Evolutionary conservation across 1,284 basidiomycete species (phyloP).

Genomic region (Melampsora abietis-canadensis): DNA sequence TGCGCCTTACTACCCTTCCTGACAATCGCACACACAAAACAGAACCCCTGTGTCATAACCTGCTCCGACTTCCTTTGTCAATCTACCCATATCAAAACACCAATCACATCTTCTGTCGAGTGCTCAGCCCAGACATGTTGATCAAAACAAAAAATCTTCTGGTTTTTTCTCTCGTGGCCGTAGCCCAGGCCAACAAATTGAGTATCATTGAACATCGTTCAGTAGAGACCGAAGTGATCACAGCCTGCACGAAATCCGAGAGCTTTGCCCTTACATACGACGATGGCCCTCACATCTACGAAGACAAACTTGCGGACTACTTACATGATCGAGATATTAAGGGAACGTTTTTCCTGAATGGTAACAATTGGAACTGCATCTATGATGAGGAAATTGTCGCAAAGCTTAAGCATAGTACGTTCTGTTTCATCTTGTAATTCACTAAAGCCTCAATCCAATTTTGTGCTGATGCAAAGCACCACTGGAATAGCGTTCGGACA

Average conservation of each 20-base stretch:
- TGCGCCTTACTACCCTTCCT: no score
- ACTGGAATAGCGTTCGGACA: slow-evolving; percentile 17
- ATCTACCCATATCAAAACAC: no score
- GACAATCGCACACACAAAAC: no score
- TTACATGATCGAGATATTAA: slow-evolving; percentile 6
- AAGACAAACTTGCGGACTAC: slow-evolving; percentile 25
- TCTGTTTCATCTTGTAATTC: background rate
- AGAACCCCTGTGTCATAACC: no score
- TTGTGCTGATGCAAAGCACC: no score
- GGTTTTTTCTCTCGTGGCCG: no score
- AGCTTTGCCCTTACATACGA: slow-evolving; percentile 22
- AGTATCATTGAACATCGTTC: background rate
- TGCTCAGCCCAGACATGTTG: no score
- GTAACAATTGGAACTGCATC: slow-evolving; percentile 27
- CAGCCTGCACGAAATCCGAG: slow-evolving; percentile 8
- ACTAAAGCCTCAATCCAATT: background rate
- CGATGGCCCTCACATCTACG: slow-evolving; percentile 28
- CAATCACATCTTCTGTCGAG: no score
- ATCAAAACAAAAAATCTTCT: no score
- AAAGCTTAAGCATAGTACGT: slow-evolving; percentile 20
- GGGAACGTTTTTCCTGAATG: slow-evolving; percentile 38
- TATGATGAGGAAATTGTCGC: slow-evolving; percentile 21
- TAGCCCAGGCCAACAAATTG: no score
- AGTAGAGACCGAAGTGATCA: background rate
- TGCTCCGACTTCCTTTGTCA: no score